Conservation (phyloP, 129 eudicot species). For the Tagetes erecta region DNA sequence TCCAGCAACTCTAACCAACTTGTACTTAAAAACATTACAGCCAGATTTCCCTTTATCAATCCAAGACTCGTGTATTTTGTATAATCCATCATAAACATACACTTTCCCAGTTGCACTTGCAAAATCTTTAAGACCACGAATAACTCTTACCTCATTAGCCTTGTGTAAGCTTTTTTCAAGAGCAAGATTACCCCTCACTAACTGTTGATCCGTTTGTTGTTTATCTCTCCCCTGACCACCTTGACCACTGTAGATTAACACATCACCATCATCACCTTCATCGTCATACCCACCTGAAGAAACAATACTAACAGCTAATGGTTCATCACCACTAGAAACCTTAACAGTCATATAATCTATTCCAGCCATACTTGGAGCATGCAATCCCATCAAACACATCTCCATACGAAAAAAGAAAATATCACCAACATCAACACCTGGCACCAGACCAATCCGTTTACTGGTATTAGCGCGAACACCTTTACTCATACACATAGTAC, state of each 20-base stretch:
- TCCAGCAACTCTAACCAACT: slow-evolving; percentile 64
- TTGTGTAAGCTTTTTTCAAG: slow-evolving; percentile 83
- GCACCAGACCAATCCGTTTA: slow-evolving; percentile 78
- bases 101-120: slow-evolving; percentile 55
- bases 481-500: slow-evolving; percentile 54
- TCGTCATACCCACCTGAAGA: slow-evolving; percentile 92
- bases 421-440: slow-evolving; percentile 86
- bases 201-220: slow-evolving; percentile 62
- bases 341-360: slow-evolving; percentile 80
- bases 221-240: slow-evolving; percentile 78
- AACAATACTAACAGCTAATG: slow-evolving; percentile 87
- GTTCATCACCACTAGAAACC: slow-evolving; percentile 63
- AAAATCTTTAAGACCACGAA: slow-evolving; percentile 75
- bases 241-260: slow-evolving; percentile 81
- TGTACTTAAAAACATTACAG: slow-evolving; percentile 76
- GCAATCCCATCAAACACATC: slow-evolving; percentile 75
- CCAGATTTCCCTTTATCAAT: slow-evolving; percentile 78
- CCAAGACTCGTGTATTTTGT: slow-evolving; percentile 81
- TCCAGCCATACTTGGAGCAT: slow-evolving; percentile 89
- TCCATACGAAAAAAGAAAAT: slow-evolving; percentile 91
- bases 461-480: slow-evolving; percentile 58
- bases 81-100: slow-evolving; percentile 86
- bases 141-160: slow-evolving; percentile 74
- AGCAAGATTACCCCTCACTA: slow-evolving; percentile 91
- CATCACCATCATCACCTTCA: slow-evolving; percentile 79